Percentiles rank a stretch among this genome's conserved stretches.
Conservation (phyloP, 2,329 filamentous ascomycete species). For the Sporothrix pallida region DNA sequence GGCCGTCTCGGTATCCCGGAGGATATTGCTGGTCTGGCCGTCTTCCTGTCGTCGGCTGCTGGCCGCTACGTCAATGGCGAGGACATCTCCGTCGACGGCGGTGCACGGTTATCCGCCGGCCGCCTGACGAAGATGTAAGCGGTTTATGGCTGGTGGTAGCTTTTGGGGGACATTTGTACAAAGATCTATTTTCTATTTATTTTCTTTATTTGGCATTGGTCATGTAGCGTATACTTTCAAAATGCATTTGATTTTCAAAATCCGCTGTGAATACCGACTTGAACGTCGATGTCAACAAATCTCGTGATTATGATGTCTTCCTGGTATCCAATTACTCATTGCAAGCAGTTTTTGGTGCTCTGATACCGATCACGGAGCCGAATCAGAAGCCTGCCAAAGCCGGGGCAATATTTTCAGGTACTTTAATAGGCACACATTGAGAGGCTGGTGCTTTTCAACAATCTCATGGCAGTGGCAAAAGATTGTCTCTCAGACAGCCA, state of each 20-base stretch:
- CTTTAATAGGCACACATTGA: neutral
- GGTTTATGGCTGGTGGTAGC: neutral
- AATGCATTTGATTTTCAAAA: conserved; percentile 1
- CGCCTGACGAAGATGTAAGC: conserved; percentile 42
- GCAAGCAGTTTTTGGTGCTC: neutral
- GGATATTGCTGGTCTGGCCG: conserved; percentile 65
- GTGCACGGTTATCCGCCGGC: conserved; percentile 43
- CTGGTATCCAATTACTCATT: neutral
- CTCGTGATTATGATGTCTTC: neutral
- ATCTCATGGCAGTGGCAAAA: conserved; percentile 7
- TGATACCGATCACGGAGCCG: neutral
- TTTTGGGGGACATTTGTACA: neutral
- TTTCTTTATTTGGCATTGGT: conserved; percentile 11
- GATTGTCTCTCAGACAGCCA: neutral
- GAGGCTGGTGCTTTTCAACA: neutral
- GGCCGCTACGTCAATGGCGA: conserved; percentile 57
- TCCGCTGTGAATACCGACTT: too few species aligned
- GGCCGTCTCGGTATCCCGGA: conserved; percentile 61
- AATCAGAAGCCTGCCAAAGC: conserved; percentile 10
- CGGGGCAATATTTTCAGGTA: neutral
- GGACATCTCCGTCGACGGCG: conserved; percentile 47
- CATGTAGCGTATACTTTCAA: conserved; percentile 7
- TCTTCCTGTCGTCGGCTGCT: conserved; percentile 61
- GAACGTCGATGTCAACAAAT: neutral
- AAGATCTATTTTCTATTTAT: neutral